A percentile compares a stretch with the other conserved stretches of the same genome.
Evolutionary conservation across 345 rosid genomes (phyloP).

Genomic region (Cardiospermum halicacabum): DNA sequence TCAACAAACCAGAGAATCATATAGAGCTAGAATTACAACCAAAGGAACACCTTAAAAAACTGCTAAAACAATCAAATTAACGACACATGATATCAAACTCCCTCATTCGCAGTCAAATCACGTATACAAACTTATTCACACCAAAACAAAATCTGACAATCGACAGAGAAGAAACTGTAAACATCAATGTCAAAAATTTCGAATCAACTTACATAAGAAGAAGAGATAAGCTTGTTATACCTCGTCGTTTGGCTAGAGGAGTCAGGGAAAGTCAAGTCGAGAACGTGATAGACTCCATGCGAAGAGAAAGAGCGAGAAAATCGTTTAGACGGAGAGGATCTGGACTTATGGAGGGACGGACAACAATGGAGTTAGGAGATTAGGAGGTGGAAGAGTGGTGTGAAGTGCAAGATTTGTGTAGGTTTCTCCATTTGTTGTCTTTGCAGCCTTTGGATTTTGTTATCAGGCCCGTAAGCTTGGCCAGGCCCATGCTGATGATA

Average conservation of each 20-base stretch:
- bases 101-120: too few species aligned
- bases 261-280: not conserved
- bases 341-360: not conserved
- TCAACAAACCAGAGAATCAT: too few species aligned
- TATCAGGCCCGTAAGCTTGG: not conserved
- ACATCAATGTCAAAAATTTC: not conserved
- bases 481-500: too few species aligned
- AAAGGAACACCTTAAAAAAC: too few species aligned
- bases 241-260: too few species aligned
- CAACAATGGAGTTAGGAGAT: constrained; percentile 10
- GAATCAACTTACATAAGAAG: not conserved
- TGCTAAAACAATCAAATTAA: too few species aligned
- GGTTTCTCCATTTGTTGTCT: not conserved
- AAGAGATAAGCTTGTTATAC: not conserved
- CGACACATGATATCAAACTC: too few species aligned
- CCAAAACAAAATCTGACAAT: not conserved
- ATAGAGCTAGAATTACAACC: too few species aligned
- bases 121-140: not conserved
- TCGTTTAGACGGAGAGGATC: constrained; percentile 16
- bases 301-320: constrained; percentile 17
- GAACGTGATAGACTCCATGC: not conserved
- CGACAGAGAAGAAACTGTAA: not conserved
- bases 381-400: not conserved
- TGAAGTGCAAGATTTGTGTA: not conserved
- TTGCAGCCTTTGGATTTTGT: not conserved